Evolutionary conservation across 352 stramenopile species (phyloP).

Genomic region (Globisporangium lucens): DNA sequence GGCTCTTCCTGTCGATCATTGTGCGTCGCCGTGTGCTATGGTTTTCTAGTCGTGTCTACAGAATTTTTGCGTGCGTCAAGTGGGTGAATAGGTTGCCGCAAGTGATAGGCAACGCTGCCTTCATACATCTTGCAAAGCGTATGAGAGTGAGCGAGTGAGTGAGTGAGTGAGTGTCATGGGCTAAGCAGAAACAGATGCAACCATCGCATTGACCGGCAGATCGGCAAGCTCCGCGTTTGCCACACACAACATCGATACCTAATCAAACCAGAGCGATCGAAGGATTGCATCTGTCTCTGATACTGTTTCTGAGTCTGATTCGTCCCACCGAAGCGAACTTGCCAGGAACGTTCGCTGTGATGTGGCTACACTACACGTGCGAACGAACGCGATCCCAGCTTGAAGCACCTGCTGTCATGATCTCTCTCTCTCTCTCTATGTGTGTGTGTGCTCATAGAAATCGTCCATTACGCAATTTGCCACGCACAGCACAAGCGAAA

Average conservation of each 20-base stretch:
- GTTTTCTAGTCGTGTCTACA: neutral
- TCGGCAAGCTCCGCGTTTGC: too few species aligned
- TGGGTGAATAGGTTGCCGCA: too few species aligned
- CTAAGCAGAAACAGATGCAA: too few species aligned
- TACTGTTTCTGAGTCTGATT: too few species aligned
- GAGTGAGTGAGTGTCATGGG: neutral
- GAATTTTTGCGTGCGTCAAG: neutral
- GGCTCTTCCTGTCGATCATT: neutral
- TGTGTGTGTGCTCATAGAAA: neutral
- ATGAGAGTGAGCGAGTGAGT: neutral
- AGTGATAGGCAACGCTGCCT: neutral
- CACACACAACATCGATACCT: too few species aligned
- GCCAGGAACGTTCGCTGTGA: constrained; percentile 6
- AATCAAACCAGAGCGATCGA: too few species aligned
- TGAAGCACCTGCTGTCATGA: neutral
- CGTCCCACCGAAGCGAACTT: neutral
- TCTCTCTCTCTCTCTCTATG: neutral
- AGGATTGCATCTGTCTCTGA: too few species aligned
- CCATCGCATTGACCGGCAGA: too few species aligned
- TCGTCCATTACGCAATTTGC: constrained; percentile 7
- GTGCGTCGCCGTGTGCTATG: neutral
- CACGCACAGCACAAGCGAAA: neutral
- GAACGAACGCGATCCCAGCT: too few species aligned
- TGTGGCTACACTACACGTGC: neutral
- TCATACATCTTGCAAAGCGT: neutral